Percentiles rank a stretch among this genome's conserved stretches.
phyloP scores from a whole-genome alignment of 108 stramenopile species.

The Nitzschia inconspicua region DNA sequence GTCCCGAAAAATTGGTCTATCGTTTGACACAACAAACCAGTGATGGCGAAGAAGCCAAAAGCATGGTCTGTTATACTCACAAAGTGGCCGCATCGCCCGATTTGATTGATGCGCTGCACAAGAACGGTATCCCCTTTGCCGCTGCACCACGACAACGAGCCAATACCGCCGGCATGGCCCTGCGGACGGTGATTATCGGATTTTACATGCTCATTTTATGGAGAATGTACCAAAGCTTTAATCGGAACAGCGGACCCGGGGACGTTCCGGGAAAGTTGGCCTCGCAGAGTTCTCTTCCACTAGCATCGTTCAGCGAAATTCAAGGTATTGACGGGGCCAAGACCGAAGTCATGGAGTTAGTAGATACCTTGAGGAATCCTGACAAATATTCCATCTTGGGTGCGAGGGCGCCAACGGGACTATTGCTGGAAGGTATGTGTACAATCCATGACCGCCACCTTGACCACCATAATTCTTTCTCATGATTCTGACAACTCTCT shows the following conservation, averaged over 20 bases:
- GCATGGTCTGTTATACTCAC: slow-evolving; percentile 34
- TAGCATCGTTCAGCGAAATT: slow-evolving; percentile 77
- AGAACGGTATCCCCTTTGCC: slow-evolving; percentile 55
- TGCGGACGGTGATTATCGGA: slow-evolving; percentile 41
- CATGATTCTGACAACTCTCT: neutral
- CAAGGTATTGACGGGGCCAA: slow-evolving; percentile 85
- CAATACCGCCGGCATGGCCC: slow-evolving; percentile 28
- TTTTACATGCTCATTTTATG: slow-evolving; percentile 64
- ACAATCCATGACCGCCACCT: neutral
- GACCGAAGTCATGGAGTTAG: slow-evolving; percentile 86
- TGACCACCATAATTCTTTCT: neutral
- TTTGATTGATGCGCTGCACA: slow-evolving; percentile 47
- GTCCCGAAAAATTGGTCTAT: slow-evolving; percentile 52
- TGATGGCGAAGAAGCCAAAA: slow-evolving; percentile 13
- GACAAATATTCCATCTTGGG: slow-evolving; percentile 83
- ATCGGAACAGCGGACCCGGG: slow-evolving; percentile 30
- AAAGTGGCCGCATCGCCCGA: slow-evolving; percentile 65
- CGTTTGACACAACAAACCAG: slow-evolving; percentile 38
- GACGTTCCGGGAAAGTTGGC: slow-evolving; percentile 73
- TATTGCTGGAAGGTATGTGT: slow-evolving; percentile 65
- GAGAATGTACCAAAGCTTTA: slow-evolving; percentile 64
- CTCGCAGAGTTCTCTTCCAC: slow-evolving; percentile 27
- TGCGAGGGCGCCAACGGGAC: slow-evolving; percentile 80
- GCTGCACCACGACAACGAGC: slow-evolving; percentile 49
- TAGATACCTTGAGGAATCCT: slow-evolving; percentile 79